A percentile compares a stretch with the other conserved stretches of the same genome.
Evolutionary conservation across 2,329 filamentous ascomycete genomes (phyloP).

Genomic region (Apiospora phragmitis): DNA sequence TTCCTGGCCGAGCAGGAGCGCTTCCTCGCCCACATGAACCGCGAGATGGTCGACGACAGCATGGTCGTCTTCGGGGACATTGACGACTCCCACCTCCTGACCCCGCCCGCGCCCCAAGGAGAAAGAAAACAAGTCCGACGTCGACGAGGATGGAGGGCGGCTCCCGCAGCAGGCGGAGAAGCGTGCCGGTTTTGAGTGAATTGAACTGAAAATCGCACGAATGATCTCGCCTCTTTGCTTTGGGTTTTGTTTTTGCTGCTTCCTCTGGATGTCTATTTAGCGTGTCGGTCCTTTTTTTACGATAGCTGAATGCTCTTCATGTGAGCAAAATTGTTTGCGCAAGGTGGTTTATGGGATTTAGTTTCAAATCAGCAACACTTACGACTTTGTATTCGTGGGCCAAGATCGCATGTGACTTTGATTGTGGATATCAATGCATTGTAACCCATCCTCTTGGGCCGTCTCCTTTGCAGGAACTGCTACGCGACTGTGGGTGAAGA

Average conservation of each 20-base stretch:
- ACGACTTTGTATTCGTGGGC: not conserved
- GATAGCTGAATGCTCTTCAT: not conserved
- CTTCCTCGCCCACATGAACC: slow-evolving; percentile 36
- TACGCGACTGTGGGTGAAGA: too few relatives aligned
- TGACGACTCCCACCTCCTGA: slow-evolving; percentile 14
- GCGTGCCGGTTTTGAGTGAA: not conserved
- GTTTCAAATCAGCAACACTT: not conserved
- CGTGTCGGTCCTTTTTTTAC: not conserved
- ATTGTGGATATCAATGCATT: not conserved
- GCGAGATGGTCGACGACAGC: slow-evolving; percentile 33
- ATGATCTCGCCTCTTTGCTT: not conserved
- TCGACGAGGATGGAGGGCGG: not conserved
- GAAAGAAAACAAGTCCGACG: not conserved
- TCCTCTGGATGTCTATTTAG: not conserved
- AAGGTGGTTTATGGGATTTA: not conserved
- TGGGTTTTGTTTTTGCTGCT: not conserved
- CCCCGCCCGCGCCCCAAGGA: not conserved
- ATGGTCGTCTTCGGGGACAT: slow-evolving; percentile 24
- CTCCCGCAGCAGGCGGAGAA: not conserved
- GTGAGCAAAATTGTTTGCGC: not conserved
- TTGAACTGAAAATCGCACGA: not conserved
- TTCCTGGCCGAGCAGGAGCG: slow-evolving; percentile 34
- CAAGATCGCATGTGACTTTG: not conserved
- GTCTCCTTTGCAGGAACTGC: not conserved
- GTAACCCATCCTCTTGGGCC: not conserved